Evolutionary conservation across 1,139 yeast species (phyloP).

Genomic region (Suhomyces kunorum): DNA sequence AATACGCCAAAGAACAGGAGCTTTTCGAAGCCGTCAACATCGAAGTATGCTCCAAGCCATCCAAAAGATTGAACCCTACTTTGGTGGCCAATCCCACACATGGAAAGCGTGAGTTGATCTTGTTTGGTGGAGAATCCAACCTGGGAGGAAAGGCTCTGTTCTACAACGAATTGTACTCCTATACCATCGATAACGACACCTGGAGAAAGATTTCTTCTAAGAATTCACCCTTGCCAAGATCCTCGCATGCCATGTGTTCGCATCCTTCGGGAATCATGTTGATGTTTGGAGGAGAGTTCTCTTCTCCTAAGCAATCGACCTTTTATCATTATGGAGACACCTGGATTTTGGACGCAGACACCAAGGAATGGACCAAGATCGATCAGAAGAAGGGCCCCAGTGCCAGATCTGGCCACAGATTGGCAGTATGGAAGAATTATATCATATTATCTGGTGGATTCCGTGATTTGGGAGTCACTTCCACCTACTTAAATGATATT

Average conservation of each 20-base stretch:
- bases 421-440: constrained; percentile 89
- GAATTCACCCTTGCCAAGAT: constrained; percentile 88
- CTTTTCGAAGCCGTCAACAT: constrained; percentile 71
- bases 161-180: constrained; percentile 77
- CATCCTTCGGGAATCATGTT: constrained; percentile 88
- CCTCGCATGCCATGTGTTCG: constrained; percentile 91
- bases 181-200: constrained; percentile 71
- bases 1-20: constrained; percentile 77
- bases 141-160: constrained; percentile 63
- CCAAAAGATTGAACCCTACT: constrained; percentile 70
- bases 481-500: constrained; percentile 80
- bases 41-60: constrained; percentile 59
- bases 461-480: constrained; percentile 80
- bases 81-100: constrained; percentile 76
- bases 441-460: constrained; percentile 89
- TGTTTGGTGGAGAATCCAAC: constrained; percentile 86
- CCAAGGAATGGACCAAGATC: constrained; percentile 88
- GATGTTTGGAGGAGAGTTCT: constrained; percentile 95
- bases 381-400: constrained; percentile 77
- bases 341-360: constrained; percentile 82
- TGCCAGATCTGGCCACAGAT: constrained; percentile 89
- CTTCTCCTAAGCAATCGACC: constrained; percentile 93
- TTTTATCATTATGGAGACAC: constrained; percentile 97
- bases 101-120: constrained; percentile 71
- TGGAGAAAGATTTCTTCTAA: constrained; percentile 83